Conservation (phyloP, 1,139 yeast species). For the Candida dubliniensis region DNA sequence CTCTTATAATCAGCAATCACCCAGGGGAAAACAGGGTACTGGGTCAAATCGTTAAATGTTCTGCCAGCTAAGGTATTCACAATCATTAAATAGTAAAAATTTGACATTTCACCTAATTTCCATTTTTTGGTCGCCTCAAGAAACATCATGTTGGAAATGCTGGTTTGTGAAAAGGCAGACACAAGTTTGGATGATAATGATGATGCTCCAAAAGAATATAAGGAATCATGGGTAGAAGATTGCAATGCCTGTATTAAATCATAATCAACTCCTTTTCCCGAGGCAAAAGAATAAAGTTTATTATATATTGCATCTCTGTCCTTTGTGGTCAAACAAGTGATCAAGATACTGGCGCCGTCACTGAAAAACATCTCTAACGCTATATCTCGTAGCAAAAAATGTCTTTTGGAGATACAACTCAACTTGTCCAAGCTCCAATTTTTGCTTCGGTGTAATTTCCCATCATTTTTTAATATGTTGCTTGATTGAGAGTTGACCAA, state of each 20-base stretch:
- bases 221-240: conserved; percentile 40
- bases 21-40: conserved; percentile 91
- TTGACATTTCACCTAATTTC: conserved; percentile 74
- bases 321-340: conserved; percentile 53
- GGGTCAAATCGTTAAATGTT: conserved; percentile 82
- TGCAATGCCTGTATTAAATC: conserved; percentile 55
- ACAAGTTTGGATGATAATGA: conserved; percentile 35
- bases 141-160: conserved; percentile 21
- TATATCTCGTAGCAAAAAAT: conserved; percentile 72
- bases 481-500: conserved; percentile 47
- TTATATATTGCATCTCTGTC: conserved; percentile 58
- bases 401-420: conserved; percentile 67
- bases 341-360: conserved; percentile 66
- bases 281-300: conserved; percentile 46
- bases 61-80: conserved; percentile 83
- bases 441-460: conserved; percentile 44
- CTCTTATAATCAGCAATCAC: conserved; percentile 78
- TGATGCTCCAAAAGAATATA: conserved; percentile 15
- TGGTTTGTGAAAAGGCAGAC: conserved; percentile 33
- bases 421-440: conserved; percentile 59
- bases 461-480: conserved; percentile 19
- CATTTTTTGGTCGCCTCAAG: conserved; percentile 64
- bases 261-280: conserved; percentile 48
- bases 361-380: conserved; percentile 75
- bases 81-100: conserved; percentile 75